Conservation (phyloP, 2,329 filamentous ascomycete genomes). For the Pyrenophora tritici-repentis region DNA sequence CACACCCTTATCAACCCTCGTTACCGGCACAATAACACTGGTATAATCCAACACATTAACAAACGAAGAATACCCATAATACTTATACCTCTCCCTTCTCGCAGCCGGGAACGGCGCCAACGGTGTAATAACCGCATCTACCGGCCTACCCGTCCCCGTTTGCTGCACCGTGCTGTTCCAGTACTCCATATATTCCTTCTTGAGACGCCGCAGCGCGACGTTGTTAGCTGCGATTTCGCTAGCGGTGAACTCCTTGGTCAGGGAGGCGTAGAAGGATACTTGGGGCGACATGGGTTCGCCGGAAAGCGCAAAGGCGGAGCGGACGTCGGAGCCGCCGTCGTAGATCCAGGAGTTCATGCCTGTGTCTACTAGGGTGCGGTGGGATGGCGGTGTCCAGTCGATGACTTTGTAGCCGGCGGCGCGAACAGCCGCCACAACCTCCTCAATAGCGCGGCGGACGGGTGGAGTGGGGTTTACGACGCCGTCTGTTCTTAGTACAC, state of each 20-base stretch:
- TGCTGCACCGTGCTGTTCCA: conserved; percentile 41
- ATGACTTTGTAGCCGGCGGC: conserved; percentile 37
- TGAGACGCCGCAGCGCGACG: conserved; percentile 33
- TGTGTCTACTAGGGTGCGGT: conserved; percentile 27
- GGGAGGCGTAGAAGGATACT: conserved; percentile 22
- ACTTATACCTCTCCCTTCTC: conserved; percentile 33
- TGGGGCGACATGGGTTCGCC: conserved; percentile 40
- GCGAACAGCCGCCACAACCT: conserved; percentile 29
- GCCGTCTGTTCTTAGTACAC: conserved; percentile 41
- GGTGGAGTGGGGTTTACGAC: conserved; percentile 45
- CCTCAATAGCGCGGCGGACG: conserved; percentile 41
- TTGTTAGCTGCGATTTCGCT: conserved; percentile 44
- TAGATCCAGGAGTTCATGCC: conserved; percentile 36
- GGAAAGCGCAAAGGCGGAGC: conserved; percentile 39
- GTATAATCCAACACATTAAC: conserved; percentile 43
- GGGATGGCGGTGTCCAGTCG: conserved; percentile 34
- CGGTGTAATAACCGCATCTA: conserved; percentile 47
- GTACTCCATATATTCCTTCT: conserved; percentile 46
- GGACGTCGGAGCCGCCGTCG: conserved; percentile 40
- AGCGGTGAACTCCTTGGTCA: conserved; percentile 28
- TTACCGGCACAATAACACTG: conserved; percentile 43
- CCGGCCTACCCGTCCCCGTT: conserved; percentile 38
- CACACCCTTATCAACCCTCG: conserved; percentile 35
- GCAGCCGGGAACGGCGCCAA: conserved; percentile 47
- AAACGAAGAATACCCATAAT: conserved; percentile 42